phyloP scores from a whole-genome alignment of 139 green algal genomes.

The Microglena sp. region DNA sequence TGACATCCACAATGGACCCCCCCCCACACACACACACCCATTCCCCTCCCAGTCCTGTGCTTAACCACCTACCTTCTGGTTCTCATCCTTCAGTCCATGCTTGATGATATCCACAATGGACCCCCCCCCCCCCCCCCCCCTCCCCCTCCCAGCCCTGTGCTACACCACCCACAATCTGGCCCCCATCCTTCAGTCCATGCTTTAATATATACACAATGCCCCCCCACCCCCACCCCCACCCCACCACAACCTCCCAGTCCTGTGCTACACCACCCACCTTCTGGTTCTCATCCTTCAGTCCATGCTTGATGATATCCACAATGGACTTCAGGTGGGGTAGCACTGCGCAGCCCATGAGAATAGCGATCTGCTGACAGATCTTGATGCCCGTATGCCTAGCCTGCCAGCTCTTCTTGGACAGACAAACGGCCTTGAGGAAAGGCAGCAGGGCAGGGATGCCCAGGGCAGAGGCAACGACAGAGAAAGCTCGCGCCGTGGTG shows the following conservation, averaged over 20 bases:
- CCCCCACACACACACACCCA: too few relatives aligned
- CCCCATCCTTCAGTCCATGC: too few relatives aligned
- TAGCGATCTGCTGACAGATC: conserved; percentile 95
- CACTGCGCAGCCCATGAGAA: conserved; percentile 94
- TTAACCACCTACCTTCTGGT: conserved; percentile 45
- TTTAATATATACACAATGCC: too few relatives aligned
- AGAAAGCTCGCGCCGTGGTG: conserved; percentile 75
- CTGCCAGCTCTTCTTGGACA: conserved; percentile 95
- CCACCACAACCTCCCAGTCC: too few relatives aligned
- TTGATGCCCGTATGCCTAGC: conserved; percentile 98
- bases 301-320: conserved; percentile 96
- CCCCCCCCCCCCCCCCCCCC: too few relatives aligned
- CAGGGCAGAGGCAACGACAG: conserved; percentile 86
- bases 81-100: conserved; percentile 78
- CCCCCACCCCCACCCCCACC: too few relatives aligned
- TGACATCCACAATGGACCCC: conserved; percentile 91
- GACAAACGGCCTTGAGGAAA: conserved; percentile 98
- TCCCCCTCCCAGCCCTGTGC: too few relatives aligned
- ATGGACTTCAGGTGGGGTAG: conserved; percentile 92
- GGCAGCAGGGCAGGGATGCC: conserved; percentile 94
- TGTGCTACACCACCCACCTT: conserved; percentile 24
- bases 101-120: conserved; percentile 95
- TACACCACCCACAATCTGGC: too few relatives aligned
- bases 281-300: conserved; percentile 72
- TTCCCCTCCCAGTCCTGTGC: too few relatives aligned